Conservation (phyloP, 371 early-diverging fungal genomes). For the Apophysomyces sp. region DNA sequence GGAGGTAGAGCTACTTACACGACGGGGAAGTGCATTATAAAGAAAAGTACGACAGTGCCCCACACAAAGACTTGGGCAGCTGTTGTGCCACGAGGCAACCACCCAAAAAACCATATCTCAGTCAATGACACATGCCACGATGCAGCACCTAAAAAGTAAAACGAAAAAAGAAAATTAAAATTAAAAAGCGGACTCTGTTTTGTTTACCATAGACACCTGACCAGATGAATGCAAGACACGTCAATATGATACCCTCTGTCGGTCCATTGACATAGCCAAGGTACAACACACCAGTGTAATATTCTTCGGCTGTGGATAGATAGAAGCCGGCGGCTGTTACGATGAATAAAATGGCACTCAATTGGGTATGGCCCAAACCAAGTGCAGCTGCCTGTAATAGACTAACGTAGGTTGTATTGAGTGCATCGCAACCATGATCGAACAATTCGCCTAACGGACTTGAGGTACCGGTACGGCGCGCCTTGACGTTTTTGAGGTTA, state of each 20-base stretch:
- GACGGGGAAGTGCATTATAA: slow-evolving; percentile 40
- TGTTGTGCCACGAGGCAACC: slow-evolving; percentile 27
- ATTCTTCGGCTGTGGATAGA: slow-evolving; percentile 94
- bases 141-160: slow-evolving; percentile 29
- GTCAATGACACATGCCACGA: slow-evolving; percentile 38
- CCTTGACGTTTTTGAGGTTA: too few species aligned
- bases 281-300: slow-evolving; percentile 91
- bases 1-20: slow-evolving; percentile 34
- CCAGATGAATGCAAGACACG: slow-evolving; percentile 66
- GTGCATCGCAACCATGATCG: slow-evolving; percentile 91
- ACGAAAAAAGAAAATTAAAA: background rate
- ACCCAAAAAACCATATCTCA: slow-evolving; percentile 20
- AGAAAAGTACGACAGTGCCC: slow-evolving; percentile 33
- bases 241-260: slow-evolving; percentile 90
- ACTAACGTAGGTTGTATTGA: slow-evolving; percentile 84
- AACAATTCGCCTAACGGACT: slow-evolving; percentile 97
- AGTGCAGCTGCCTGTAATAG: slow-evolving; percentile 83
- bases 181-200: background rate
- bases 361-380: slow-evolving; percentile 75
- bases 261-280: slow-evolving; percentile 95
- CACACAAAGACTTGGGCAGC: slow-evolving; percentile 40
- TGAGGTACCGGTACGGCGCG: slow-evolving; percentile 82
- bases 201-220: slow-evolving; percentile 64
- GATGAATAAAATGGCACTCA: slow-evolving; percentile 59
- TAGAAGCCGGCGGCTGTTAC: slow-evolving; percentile 85